Base-by-base conservation (phyloP, 2,329 filamentous ascomycete species). In the Scorias spongiosa region DNA sequence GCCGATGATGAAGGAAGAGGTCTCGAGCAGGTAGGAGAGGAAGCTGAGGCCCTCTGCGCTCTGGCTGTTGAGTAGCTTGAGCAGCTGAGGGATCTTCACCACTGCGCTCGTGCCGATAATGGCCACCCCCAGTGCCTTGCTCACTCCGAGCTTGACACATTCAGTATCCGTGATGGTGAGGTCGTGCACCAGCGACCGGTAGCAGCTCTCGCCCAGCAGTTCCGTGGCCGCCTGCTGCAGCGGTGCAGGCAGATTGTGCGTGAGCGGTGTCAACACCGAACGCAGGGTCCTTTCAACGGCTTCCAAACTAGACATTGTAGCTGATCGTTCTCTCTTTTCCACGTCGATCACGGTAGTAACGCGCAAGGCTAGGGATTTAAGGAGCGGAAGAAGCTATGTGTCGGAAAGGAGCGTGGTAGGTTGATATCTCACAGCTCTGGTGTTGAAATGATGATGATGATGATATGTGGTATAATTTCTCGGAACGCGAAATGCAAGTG, bases 51-150 rank as follows among this genome's bases (percentile, higher is more conserved):
- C 91, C 39, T 78, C 76, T 26, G 87, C 79, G 41, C 86, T 94
- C 57, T 79, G 76, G 40, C 85, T 87, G 58, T 73, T 72, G 57
- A 91, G 66, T 42, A 98, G 79, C 71, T 98, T 98, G 63, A 95
- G 65, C 60, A 98, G 89, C 70, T 98, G 91, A 0, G 91, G 91
- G 20, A 98, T 79, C 69, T 98, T 98, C 70, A 98, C 88, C 55
- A 96, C 78, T 44, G 84, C 80, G 26, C 84, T 88, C 43, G 87
- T 86, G 53, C 75, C 81, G 59, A 98, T 87, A 66, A 98, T 98
- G 62, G 80, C 91, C 54, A 96, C 81, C 45, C 91, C 89, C 12
- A 98, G 79, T 2, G 75, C 86, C 69, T 98, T 98, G 58, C 84
- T 93, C 59, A 96, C 75, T 54, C 80, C 88, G 42, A 95, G 78